Evolutionary conservation across 1,284 basidiomycete species (phyloP), one percentile per base, ranked within the genome.

Genomic region (Cryptococcus sp.): DNA sequence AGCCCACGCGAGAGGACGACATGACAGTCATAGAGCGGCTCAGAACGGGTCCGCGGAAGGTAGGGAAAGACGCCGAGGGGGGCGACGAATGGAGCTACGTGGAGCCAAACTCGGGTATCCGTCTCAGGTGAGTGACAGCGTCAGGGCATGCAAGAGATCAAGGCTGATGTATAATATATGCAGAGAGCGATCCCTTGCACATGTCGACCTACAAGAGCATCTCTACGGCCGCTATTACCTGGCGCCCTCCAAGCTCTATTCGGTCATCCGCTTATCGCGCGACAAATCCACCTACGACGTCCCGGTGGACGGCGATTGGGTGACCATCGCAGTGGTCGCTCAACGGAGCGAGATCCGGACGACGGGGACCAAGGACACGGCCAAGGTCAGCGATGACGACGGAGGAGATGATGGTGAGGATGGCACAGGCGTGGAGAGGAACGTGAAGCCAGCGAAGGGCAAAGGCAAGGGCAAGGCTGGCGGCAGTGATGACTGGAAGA

Each of bases 321-420:
- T 97, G 39, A 89, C 91, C 1, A 89, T 98, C 48, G 91, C 89
- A 4, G 91, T 97, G 63, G 89, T 92, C 0, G 93, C 96, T 2
- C 89, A 96, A 70, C 64, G 73, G 15, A 90, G 89, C 71, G 87
- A 89, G 72, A 83, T 78, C 53, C 62, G 62, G 35, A 65, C 73
- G 12, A 72, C 69, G 54, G 73, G 73, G 0, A 66, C 63, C 2
- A 69, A 66, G 35, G 47, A 65, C 20, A 53, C 37, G 3, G 44
- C 36, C 4, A 53, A 43, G 43, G 53, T 54, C 8, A 66, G 59
- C 35, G 61, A 58, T 20, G 65, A 60, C 61, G 60, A 63, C 23
- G 60, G 57, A 18, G 53, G 52, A 11, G 60, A 63, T 37, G 60
- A 57, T 16, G 55, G 52, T 13, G 59, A 61, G 13, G 55, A 62